Conservation (phyloP, 768 basidiomycete genomes). For the Lactarius evosmus region DNA sequence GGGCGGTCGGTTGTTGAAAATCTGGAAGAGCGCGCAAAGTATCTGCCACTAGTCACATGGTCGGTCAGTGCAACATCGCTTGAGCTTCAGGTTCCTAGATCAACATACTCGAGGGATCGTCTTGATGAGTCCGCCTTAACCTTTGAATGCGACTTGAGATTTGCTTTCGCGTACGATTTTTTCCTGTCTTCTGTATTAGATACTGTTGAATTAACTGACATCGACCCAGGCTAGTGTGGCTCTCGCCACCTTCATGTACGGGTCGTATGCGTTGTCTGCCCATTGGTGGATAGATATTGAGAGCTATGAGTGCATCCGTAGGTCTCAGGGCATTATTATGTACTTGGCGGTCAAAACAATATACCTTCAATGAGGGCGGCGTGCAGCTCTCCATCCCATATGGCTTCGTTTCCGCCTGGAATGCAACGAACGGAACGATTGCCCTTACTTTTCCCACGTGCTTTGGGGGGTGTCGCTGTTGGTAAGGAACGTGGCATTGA, state of each 20-base stretch:
- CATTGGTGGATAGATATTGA: conserved; percentile 28
- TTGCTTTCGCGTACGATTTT: conserved; percentile 40
- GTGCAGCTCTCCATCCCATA: conserved; percentile 28
- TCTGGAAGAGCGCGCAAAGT: conserved; percentile 18
- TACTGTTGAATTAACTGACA: conserved; percentile 42
- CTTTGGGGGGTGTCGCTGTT: conserved; percentile 14
- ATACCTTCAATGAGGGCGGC: conserved; percentile 28
- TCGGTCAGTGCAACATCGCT: neutral
- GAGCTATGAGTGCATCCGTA: conserved; percentile 12
- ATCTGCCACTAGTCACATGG: conserved; percentile 13
- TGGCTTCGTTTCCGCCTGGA: conserved; percentile 27
- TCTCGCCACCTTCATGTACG: conserved; percentile 6
- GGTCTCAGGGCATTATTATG: neutral
- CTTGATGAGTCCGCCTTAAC: conserved; percentile 36
- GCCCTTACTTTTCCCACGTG: conserved; percentile 24
- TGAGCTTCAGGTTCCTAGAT: conserved; percentile 20
- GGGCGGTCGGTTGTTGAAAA: neutral
- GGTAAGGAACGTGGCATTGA: conserved; percentile 22
- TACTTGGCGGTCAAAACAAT: conserved; percentile 14
- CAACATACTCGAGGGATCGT: conserved; percentile 36
- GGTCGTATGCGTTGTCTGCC: conserved; percentile 26
- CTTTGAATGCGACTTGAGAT: conserved; percentile 42
- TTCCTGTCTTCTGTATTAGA: conserved; percentile 39
- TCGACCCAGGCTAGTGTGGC: conserved; percentile 33
- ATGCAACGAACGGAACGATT: conserved; percentile 27